phyloP scores from a whole-genome alignment of 2,329 filamentous ascomycete species.

The Zelopaecilomyces penicillatus region DNA sequence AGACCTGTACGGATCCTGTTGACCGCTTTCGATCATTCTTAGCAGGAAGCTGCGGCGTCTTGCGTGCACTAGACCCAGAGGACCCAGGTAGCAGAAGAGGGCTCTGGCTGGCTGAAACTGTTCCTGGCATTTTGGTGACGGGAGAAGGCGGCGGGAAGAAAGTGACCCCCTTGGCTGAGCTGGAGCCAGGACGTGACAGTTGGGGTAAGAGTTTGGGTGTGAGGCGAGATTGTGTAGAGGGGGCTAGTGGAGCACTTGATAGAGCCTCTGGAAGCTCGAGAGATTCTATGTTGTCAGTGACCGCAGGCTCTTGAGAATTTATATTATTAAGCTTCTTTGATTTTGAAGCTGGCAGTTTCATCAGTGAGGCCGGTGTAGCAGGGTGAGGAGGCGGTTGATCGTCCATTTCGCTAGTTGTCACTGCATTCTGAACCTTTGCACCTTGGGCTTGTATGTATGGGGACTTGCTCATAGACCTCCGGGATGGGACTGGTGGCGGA shows the following conservation, averaged over 20 bases:
- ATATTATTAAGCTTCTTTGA: constrained; percentile 36
- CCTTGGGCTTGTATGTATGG: constrained; percentile 56
- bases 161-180: constrained; percentile 40
- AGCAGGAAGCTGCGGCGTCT: constrained; percentile 47
- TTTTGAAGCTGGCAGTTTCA: constrained; percentile 59
- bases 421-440: constrained; percentile 13
- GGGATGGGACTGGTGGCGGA: constrained; percentile 57
- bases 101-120: constrained; percentile 54
- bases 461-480: constrained; percentile 56
- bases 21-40: constrained; percentile 64
- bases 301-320: constrained; percentile 31
- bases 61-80: constrained; percentile 36
- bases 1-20: constrained; percentile 65
- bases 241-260: constrained; percentile 20
- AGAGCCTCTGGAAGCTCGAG: constrained; percentile 67
- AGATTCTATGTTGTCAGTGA: constrained; percentile 46
- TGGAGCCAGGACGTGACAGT: constrained; percentile 28
- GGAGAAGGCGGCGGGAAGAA: constrained; percentile 44
- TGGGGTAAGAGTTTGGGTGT: constrained; percentile 26
- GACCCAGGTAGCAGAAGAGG: constrained; percentile 52
- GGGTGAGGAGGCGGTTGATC: constrained; percentile 44
- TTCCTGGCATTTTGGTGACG: constrained; percentile 31
- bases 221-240: constrained; percentile 34
- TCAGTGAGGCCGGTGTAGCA: constrained; percentile 80
- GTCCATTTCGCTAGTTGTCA: background rate